A percentile compares a stretch with the other conserved stretches of the same genome.
phyloP scores from a whole-genome alignment of 2,329 filamentous ascomycete genomes.

The Aspergillus costaricaensis region DNA sequence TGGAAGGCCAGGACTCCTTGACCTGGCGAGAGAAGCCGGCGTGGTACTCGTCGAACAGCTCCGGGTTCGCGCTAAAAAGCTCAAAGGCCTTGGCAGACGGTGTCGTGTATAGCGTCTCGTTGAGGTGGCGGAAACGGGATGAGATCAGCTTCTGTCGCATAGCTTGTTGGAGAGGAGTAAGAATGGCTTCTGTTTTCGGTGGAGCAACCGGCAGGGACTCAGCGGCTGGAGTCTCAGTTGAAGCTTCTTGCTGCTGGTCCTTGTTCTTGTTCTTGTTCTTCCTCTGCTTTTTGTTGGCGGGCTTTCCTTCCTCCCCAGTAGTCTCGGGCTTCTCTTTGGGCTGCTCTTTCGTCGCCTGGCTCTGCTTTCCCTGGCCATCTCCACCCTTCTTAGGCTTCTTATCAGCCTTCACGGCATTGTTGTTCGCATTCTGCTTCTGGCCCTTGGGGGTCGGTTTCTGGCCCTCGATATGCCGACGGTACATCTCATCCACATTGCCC shows the following conservation, averaged over 20 bases:
- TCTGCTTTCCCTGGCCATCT: constrained; percentile 26
- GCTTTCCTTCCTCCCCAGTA: constrained; percentile 24
- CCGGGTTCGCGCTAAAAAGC: constrained; percentile 80
- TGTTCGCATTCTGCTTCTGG: constrained; percentile 37
- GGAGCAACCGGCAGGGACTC: constrained; percentile 37
- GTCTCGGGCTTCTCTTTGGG: constrained; percentile 14
- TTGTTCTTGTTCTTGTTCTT: constrained; percentile 37
- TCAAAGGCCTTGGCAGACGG: constrained; percentile 80
- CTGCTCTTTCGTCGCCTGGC: constrained; percentile 19
- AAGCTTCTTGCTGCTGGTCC: constrained; percentile 17
- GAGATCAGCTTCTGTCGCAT: constrained; percentile 96
- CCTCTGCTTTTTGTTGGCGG: constrained; percentile 34
- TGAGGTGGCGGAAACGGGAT: constrained; percentile 94
- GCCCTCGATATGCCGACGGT: constrained; percentile 76
- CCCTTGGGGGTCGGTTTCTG: constrained; percentile 45
- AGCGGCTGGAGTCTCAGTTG: constrained; percentile 15
- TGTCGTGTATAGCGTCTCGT: constrained; percentile 93
- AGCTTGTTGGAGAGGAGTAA: constrained; percentile 88
- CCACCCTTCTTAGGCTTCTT: constrained; percentile 34
- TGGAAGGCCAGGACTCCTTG: constrained; percentile 86
- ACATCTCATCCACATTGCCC: constrained; percentile 74
- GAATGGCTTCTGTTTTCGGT: constrained; percentile 56
- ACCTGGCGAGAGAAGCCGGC: constrained; percentile 95
- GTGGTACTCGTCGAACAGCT: constrained; percentile 96
- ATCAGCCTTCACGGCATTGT: constrained; percentile 21